phyloP scores from a whole-genome alignment of 2,329 filamentous ascomycete genomes.

The Phialophora tarda region DNA sequence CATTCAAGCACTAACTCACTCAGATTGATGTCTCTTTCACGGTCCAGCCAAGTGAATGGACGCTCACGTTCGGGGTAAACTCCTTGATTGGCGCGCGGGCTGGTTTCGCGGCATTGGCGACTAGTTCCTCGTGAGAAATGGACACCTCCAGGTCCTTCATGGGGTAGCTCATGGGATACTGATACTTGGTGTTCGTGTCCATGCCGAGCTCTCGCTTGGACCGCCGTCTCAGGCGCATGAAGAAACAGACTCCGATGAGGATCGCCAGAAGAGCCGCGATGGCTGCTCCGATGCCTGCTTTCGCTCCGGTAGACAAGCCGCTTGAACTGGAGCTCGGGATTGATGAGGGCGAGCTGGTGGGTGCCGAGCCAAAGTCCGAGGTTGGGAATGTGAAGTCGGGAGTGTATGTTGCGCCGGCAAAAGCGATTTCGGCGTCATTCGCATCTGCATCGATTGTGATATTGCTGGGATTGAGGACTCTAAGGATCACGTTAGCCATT shows the following conservation, averaged over 20 bases:
- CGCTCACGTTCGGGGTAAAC: constrained; percentile 7
- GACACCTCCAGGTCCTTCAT: constrained; percentile 16
- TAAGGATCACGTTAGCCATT: background rate
- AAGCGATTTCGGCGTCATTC: constrained; percentile 21
- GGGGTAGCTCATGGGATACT: constrained; percentile 5
- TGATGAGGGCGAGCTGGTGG: constrained; percentile 1
- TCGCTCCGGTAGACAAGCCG: constrained; percentile 16
- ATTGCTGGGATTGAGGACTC: constrained; percentile 27
- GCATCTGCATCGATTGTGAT: constrained; percentile 16
- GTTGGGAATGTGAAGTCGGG: constrained; percentile 19
- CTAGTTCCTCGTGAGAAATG: constrained; percentile 12
- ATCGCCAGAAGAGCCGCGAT: constrained; percentile 1
- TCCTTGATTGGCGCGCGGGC: constrained; percentile 12
- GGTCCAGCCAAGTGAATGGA: constrained; percentile 2
- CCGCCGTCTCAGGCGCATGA: constrained; percentile 1
- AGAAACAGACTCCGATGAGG: background rate
- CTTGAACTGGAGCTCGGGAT: background rate
- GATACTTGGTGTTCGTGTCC: background rate
- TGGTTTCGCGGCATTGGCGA: constrained; percentile 13
- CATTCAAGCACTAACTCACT: background rate
- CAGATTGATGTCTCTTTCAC: constrained; percentile 8
- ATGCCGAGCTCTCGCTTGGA: constrained; percentile 4
- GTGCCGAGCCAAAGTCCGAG: background rate
- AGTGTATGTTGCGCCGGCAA: constrained; percentile 13
- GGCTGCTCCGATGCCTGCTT: constrained; percentile 18